Evolutionary conservation across 768 basidiomycete genomes (phyloP).

Genomic region (Mycena vitilis): DNA sequence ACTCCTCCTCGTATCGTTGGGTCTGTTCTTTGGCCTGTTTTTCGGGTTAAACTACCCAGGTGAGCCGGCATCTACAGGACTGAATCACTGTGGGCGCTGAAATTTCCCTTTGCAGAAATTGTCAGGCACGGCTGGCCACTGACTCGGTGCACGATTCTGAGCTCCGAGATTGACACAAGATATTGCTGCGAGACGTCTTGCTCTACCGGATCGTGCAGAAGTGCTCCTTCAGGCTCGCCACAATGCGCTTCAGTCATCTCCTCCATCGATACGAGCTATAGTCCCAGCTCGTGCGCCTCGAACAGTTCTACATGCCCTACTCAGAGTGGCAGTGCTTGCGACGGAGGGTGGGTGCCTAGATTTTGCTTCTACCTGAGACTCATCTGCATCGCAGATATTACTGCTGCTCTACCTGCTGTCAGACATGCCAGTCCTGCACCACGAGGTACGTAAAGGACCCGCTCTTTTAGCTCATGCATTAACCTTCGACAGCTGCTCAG

Average conservation of each 20-base stretch:
- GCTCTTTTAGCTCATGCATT: too few species aligned
- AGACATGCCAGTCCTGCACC: conserved; percentile 31
- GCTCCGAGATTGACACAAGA: conserved; percentile 25
- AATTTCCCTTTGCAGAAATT: conserved; percentile 27
- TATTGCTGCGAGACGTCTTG: conserved; percentile 37
- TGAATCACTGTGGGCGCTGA: background rate
- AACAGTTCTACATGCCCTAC: conserved; percentile 32
- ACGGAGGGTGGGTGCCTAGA: conserved; percentile 31
- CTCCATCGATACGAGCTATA: conserved; percentile 26
- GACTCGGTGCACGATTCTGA: conserved; percentile 34
- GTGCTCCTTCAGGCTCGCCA: conserved; percentile 25
- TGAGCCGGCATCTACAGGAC: background rate
- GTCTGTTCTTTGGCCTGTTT: conserved; percentile 37
- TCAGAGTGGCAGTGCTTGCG: conserved; percentile 23
- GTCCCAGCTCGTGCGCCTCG: conserved; percentile 23
- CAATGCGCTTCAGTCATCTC: conserved; percentile 29
- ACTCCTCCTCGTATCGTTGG: conserved; percentile 24
- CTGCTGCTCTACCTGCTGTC: conserved; percentile 34
- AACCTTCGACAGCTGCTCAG: conserved; percentile 16
- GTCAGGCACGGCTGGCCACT: conserved; percentile 37
- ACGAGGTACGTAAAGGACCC: background rate
- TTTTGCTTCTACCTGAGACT: too few species aligned
- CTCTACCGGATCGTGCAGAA: conserved; percentile 8
- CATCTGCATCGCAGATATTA: conserved; percentile 20
- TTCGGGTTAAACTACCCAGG: conserved; percentile 37